Base-by-base conservation (phyloP, 2,329 filamentous ascomycete genomes). In the Madurella fahalii region DNA sequence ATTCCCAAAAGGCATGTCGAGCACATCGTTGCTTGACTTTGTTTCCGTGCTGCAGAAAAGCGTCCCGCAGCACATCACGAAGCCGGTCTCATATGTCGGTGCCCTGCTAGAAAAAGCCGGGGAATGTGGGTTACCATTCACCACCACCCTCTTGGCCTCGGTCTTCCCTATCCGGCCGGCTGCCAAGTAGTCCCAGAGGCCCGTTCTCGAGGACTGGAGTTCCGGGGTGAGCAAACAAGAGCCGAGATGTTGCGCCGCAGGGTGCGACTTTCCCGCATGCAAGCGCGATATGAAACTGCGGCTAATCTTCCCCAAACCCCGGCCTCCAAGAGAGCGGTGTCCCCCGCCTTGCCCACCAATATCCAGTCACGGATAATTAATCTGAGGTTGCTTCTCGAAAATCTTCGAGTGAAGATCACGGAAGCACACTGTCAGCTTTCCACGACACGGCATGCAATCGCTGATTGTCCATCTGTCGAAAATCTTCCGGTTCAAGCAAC, bases 251-350 rank as follows among this genome's bases (percentile, higher is more conserved):
- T 54, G 43, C 57, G 50, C 41, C 51, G 49, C 51, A 57, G 50
- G 16, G 48, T 60, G 56, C 52, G 47, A 58, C 55, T 48, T 37
- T 45, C 46, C 56, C 45, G 52, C 51, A 54, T 59, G 53, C 48
- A 49, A 46, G 32, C 53, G 46, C 46, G 50, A 60, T 50, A 43
- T 65, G 63, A 66, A 65, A 65, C 64, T 58, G 60, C 63, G 64
- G 64, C 64, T 66, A 66, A 65, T 65, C 58, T 47, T 49, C 40
- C 58, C 54, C 57, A 56, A 58, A 59, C 59, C 54, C 54, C 50
- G 54, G 58, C 53, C 54, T 55, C 46, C 57, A 54, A 44, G 40
- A 40, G n/a, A 18, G 25, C 16, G 41, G 41, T 34, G 54, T 16
- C 57, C 56, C 56, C 57, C 49, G 42, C 50, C 43, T 40, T 41